A percentile compares a stretch with the other conserved stretches of the same genome.
Conservation (phyloP, 768 basidiomycete species). For the Mycena rebaudengoi region DNA sequence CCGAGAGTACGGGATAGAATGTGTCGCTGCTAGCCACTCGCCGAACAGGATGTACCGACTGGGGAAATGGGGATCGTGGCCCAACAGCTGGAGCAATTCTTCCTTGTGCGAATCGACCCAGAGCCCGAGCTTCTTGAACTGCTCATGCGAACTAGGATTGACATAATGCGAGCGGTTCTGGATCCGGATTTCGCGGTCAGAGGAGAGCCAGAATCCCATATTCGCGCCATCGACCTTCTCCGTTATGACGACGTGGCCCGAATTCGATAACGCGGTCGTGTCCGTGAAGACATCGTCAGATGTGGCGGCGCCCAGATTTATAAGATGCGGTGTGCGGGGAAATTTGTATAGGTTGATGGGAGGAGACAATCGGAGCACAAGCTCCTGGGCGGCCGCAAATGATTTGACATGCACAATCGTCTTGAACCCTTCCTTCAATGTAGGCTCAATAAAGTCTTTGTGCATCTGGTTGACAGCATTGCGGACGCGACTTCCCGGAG, state of each 20-base stretch:
- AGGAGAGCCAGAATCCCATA: constrained; percentile 68
- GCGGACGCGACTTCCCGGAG: constrained; percentile 61
- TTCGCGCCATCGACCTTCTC: constrained; percentile 77
- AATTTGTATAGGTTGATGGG: constrained; percentile 59
- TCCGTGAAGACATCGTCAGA: constrained; percentile 55
- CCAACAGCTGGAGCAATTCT: constrained; percentile 52
- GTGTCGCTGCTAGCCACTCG: constrained; percentile 70
- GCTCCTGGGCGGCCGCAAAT: constrained; percentile 58
- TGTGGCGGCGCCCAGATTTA: constrained; percentile 65
- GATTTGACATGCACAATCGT: constrained; percentile 57
- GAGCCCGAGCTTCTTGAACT: constrained; percentile 64
- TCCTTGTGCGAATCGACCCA: constrained; percentile 62
- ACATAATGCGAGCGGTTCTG: constrained; percentile 74
- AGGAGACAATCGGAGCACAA: constrained; percentile 54
- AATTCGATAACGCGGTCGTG: constrained; percentile 18
- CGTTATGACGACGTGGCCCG: constrained; percentile 56
- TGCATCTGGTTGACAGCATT: constrained; percentile 66
- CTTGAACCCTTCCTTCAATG: constrained; percentile 61
- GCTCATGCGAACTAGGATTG: constrained; percentile 61
- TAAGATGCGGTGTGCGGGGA: constrained; percentile 66
- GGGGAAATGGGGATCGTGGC: constrained; percentile 59
- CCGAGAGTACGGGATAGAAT: constrained; percentile 64
- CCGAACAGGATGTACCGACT: constrained; percentile 69
- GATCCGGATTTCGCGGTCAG: constrained; percentile 55
- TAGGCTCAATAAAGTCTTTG: constrained; percentile 52